Percentiles rank a stretch among this genome's conserved stretches.
Conservation (phyloP, 2,329 filamentous ascomycete genomes). For the Aspergillus texensis region DNA sequence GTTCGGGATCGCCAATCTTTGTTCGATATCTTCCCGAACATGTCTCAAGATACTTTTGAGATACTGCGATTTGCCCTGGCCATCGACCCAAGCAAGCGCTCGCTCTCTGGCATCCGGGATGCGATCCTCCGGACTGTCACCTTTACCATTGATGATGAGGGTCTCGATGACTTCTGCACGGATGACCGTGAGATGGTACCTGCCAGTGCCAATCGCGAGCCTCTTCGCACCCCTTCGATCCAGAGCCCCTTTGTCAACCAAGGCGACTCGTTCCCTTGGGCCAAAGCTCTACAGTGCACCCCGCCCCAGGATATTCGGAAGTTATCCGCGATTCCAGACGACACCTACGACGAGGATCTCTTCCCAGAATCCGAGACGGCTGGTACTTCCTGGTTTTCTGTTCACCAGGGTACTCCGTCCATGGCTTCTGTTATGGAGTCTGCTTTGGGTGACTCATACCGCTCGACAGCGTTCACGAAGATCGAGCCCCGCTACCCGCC, state of each 20-base stretch:
- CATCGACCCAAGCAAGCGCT: slow-evolving; percentile 86
- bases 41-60: slow-evolving; percentile 98
- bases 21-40: slow-evolving; percentile 96
- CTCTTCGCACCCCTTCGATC: slow-evolving; percentile 91
- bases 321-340: slow-evolving; percentile 80
- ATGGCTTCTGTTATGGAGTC: slow-evolving; percentile 84
- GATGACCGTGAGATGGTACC: slow-evolving; percentile 75
- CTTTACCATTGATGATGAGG: slow-evolving; percentile 93
- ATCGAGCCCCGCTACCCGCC: slow-evolving; percentile 49
- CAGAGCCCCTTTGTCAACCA: slow-evolving; percentile 80
- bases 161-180: slow-evolving; percentile 89
- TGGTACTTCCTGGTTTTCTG: slow-evolving; percentile 73
- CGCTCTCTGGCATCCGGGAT: slow-evolving; percentile 74
- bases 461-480: slow-evolving; percentile 63
- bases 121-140: slow-evolving; percentile 78
- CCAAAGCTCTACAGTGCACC: slow-evolving; percentile 80
- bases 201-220: slow-evolving; percentile 85
- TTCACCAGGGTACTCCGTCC: slow-evolving; percentile 75
- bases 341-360: slow-evolving; percentile 80
- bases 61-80: slow-evolving; percentile 89
- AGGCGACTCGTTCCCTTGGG: slow-evolving; percentile 87
- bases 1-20: slow-evolving; percentile 90
- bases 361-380: slow-evolving; percentile 75
- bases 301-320: slow-evolving; percentile 74
- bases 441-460: slow-evolving; percentile 77